Evolutionary conservation across 1,284 basidiomycete genomes (phyloP), one percentile per base, ranked within the genome.

Genomic region (Cryptococcus hybrid): DNA sequence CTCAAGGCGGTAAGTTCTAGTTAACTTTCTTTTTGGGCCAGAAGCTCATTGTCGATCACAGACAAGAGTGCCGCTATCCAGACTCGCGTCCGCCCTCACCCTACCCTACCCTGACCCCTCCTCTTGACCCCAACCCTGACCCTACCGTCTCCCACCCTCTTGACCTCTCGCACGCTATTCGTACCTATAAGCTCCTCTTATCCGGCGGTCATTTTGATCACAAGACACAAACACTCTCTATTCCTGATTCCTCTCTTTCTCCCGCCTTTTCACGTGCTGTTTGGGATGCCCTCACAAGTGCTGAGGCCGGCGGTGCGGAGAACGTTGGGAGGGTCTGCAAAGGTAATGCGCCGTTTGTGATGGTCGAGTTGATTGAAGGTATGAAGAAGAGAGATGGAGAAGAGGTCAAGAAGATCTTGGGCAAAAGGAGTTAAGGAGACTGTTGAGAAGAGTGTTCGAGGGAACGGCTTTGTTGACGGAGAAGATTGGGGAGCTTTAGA

Each of bases 141-240:
- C 66, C 61, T 11, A 55, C 63, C 39, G 68, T 67, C 13, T 82
- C 82, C 0, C 89, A 92, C 73, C 82, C 84, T 7, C 86, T 92
- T 59, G 86, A 92, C 68, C 82, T 92, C 12, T 84, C 90, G 0
- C 89, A 90, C 71, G 84, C 86, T 2, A 87, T 88, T 1, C 82
- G 91, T 46, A 73, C 91, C 54, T 92, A 90, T 82, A 93, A 94
- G 76, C 86, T 85, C 0, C 84, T 93, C 9, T 81, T 94, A 0
- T 88, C 92, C 68, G 91, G 91, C n/a, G 91, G 91, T 0, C 90
- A 92, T 73, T 93, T 86, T 77, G 86, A 85, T 56, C 85, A 85
- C 46, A 73, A 81, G 0, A 83, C 84, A 2, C 82, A 82, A 47
- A 62, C 81, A 1, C 79, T 92, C 45, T 77, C 81, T 5, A 75